phyloP scores from a whole-genome alignment of 2,329 filamentous ascomycete genomes.

The Colletotrichum musicola region DNA sequence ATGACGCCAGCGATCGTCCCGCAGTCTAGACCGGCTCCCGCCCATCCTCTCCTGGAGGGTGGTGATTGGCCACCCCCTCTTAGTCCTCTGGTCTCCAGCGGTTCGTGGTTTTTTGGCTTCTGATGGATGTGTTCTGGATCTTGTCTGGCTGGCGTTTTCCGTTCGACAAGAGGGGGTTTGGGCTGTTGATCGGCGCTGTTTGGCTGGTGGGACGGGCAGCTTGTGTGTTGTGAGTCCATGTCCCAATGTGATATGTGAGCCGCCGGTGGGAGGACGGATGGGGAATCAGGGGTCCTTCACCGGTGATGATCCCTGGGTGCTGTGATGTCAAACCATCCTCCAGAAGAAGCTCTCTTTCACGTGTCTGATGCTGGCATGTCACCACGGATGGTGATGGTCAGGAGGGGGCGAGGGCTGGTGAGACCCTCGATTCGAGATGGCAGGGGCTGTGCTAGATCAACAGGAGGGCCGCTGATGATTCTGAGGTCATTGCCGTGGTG shows the following conservation, averaged over 20 bases:
- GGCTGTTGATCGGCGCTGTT: too few relatives aligned
- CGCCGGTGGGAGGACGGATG: too few relatives aligned
- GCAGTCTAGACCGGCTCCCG: slow-evolving; percentile 16
- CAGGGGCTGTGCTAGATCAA: background rate
- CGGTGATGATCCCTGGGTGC: background rate
- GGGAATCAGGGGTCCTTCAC: background rate
- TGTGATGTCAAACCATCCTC: background rate
- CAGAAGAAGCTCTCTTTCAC: background rate
- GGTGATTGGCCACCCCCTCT: background rate
- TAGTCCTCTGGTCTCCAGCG: too few relatives aligned
- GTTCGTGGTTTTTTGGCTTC: too few relatives aligned
- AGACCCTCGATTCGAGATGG: background rate
- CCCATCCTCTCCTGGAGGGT: background rate
- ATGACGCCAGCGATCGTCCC: slow-evolving; percentile 36
- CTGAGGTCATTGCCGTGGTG: background rate
- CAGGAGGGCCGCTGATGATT: background rate
- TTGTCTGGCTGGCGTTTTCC: too few relatives aligned
- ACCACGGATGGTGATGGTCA: background rate
- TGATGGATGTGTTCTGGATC: too few relatives aligned
- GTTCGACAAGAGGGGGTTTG: too few relatives aligned
- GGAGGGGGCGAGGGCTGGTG: background rate
- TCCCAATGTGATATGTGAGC: too few relatives aligned
- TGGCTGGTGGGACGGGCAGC: too few relatives aligned
- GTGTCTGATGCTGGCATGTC: background rate
- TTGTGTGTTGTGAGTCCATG: too few relatives aligned